Percentiles rank a stretch among this genome's conserved stretches.
phyloP scores from a whole-genome alignment of 2,329 filamentous ascomycete genomes.

The Trichoderma cornu-damae region DNA sequence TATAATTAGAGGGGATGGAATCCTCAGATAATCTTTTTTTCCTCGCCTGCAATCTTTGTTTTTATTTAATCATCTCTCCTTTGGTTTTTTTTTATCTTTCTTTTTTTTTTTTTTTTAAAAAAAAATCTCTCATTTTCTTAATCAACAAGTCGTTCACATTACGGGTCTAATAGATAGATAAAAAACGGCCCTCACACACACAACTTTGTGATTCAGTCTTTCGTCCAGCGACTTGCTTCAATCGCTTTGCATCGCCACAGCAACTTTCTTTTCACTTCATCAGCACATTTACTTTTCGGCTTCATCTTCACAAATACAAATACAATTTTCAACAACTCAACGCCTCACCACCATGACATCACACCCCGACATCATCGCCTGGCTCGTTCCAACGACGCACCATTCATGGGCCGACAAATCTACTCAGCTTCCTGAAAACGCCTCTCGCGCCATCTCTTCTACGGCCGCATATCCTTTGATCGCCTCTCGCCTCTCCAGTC shows the following conservation, averaged over 20 bases:
- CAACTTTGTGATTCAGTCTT: conserved; percentile 7
- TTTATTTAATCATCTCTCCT: background rate
- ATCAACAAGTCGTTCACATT: background rate
- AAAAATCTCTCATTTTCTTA: background rate
- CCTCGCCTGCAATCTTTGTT: background rate
- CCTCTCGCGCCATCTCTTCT: conserved; percentile 24
- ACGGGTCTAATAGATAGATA: background rate
- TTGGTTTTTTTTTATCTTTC: background rate
- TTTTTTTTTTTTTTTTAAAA: background rate
- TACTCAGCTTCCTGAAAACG: conserved; percentile 31
- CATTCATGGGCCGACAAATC: conserved; percentile 33
- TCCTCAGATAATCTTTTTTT: background rate
- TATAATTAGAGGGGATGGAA: background rate
- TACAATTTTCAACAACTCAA: conserved; percentile 9
- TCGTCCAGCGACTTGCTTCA: background rate
- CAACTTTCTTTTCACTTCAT: background rate
- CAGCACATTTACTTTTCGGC: background rate
- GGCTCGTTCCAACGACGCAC: conserved; percentile 36
- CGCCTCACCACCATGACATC: conserved; percentile 22
- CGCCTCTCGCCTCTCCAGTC: conserved; percentile 28
- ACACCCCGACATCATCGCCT: conserved; percentile 34
- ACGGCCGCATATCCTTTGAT: conserved; percentile 27
- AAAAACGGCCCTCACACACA: background rate
- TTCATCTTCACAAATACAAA: background rate
- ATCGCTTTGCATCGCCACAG: background rate